These are phyloP conservation scores for Lenzites betulinus DNA, from an alignment of 768 basidiomycete genomes.

Conservation along the genomic window DNA sequence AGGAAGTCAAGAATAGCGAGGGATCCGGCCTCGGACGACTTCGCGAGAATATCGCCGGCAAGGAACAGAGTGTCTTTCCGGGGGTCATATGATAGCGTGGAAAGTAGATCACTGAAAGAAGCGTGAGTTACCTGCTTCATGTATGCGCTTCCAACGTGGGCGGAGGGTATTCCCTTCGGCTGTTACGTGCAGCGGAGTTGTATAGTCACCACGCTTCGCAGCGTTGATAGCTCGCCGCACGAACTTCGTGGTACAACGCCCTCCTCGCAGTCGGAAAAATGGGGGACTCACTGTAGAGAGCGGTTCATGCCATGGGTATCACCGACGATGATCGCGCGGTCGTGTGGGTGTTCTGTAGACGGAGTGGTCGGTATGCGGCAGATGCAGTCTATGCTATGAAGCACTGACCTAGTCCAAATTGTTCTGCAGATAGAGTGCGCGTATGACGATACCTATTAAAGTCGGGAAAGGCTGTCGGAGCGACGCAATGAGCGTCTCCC, in stretches of 20 bases:
- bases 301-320: slow-evolving; percentile 86
- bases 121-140: not conserved
- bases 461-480: slow-evolving; percentile 49
- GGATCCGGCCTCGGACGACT: slow-evolving; percentile 62
- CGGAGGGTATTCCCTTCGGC: not conserved
- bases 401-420: slow-evolving; percentile 57
- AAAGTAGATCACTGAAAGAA: slow-evolving; percentile 58
- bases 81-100: slow-evolving; percentile 59
- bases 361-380: not conserved
- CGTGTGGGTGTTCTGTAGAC: slow-evolving; percentile 47
- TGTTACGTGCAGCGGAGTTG: not conserved
- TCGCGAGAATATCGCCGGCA: slow-evolving; percentile 81
- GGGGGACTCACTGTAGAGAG: slow-evolving; percentile 58
- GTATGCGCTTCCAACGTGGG: not conserved
- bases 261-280: not conserved
- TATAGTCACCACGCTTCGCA: not conserved
- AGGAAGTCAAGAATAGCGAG: slow-evolving; percentile 66
- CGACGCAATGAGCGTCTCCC: not conserved
- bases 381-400: not conserved
- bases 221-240: too few species aligned
- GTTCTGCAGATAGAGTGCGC: slow-evolving; percentile 43
- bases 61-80: slow-evolving; percentile 72
- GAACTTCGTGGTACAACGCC: not conserved
- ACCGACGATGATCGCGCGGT: slow-evolving; percentile 75
- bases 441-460: slow-evolving; percentile 52